These are phyloP conservation scores for Suhomyces atakaporum DNA, from an alignment of 1,139 yeast species.

Conservation along the genomic window DNA sequence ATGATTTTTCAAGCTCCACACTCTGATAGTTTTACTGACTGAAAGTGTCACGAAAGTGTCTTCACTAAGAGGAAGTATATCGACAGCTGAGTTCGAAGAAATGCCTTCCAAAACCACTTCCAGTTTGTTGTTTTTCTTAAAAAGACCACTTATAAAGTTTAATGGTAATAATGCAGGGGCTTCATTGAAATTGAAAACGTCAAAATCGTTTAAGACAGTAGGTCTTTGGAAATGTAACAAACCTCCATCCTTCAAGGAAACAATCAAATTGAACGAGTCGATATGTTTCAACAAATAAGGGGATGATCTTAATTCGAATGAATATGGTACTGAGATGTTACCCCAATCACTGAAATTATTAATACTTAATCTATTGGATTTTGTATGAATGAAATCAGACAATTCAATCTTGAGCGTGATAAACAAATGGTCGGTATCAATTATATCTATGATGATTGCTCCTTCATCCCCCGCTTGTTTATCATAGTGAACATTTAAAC, in stretches of 20 bases:
- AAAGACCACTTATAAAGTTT: conserved; percentile 32
- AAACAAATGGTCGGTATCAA: conserved; percentile 30
- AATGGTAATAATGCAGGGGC: conserved; percentile 52
- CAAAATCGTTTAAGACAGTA: conserved; percentile 39
- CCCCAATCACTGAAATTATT: conserved; percentile 55
- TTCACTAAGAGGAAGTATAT: conserved; percentile 21
- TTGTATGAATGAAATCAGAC: conserved; percentile 31
- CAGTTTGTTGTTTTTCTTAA: conserved; percentile 16
- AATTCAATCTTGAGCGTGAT: conserved; percentile 34
- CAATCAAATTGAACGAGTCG: conserved; percentile 45
- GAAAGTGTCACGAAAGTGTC: conserved; percentile 30
- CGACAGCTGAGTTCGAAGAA: conserved; percentile 37
- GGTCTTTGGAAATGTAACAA: conserved; percentile 52
- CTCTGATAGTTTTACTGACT: conserved; percentile 50
- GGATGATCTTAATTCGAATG: conserved; percentile 62
- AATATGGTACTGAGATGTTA: conserved; percentile 66
- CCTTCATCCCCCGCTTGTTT: conserved; percentile 16
- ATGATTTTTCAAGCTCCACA: conserved; percentile 56
- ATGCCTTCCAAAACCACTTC: conserved; percentile 30
- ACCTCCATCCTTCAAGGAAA: conserved; percentile 73
- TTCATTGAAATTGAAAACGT: conserved; percentile 57
- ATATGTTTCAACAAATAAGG: conserved; percentile 59
- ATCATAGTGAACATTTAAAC: conserved; percentile 22
- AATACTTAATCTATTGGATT: conserved; percentile 22
- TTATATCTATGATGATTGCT: conserved; percentile 21